Conservation (phyloP, 768 basidiomycete species). For the Psilocybe sp. region DNA sequence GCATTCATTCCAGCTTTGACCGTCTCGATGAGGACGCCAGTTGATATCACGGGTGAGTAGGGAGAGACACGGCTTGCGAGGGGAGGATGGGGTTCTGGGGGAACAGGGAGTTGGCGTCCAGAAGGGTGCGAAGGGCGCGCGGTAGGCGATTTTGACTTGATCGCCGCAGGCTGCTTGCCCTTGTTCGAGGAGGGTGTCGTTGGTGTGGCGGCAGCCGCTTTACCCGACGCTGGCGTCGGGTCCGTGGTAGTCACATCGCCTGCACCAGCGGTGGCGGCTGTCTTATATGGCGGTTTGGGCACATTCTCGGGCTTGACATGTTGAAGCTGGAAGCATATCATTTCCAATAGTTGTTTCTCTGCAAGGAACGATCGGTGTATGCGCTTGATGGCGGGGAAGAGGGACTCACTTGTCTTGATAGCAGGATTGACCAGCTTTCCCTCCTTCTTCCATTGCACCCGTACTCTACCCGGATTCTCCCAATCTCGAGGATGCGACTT, state of each 20-base stretch:
- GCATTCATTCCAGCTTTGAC: conserved; percentile 85
- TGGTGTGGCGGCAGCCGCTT: conserved; percentile 16
- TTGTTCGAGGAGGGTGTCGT: conserved; percentile 32
- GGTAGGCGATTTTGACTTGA: conserved; percentile 42
- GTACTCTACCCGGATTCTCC: conserved; percentile 96
- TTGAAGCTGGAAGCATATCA: conserved; percentile 74
- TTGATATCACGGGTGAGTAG: conserved; percentile 75
- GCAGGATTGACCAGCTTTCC: conserved; percentile 58
- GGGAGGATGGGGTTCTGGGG: conserved; percentile 74
- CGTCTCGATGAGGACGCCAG: conserved; percentile 77
- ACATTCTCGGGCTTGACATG: conserved; percentile 65
- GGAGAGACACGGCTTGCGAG: conserved; percentile 73
- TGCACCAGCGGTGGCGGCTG: conserved; percentile 10
- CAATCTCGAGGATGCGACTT: conserved; percentile 95
- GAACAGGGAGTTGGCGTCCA: conserved; percentile 57
- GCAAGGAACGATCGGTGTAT: conserved; percentile 5
- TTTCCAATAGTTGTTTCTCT: conserved; percentile 82
- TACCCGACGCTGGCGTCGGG: conserved; percentile 9
- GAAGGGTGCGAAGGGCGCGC: conserved; percentile 6
- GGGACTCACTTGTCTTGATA: conserved; percentile 73
- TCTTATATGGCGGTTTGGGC: conserved; percentile 61
- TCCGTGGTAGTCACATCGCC: background rate
- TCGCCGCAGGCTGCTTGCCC: conserved; percentile 49
- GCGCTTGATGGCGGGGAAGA: background rate
- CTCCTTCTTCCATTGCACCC: conserved; percentile 90